Percentiles rank a stretch among this genome's conserved stretches.
phyloP scores from a whole-genome alignment of 1,284 basidiomycete species.

The Erythrobasidium hasegawianum region DNA sequence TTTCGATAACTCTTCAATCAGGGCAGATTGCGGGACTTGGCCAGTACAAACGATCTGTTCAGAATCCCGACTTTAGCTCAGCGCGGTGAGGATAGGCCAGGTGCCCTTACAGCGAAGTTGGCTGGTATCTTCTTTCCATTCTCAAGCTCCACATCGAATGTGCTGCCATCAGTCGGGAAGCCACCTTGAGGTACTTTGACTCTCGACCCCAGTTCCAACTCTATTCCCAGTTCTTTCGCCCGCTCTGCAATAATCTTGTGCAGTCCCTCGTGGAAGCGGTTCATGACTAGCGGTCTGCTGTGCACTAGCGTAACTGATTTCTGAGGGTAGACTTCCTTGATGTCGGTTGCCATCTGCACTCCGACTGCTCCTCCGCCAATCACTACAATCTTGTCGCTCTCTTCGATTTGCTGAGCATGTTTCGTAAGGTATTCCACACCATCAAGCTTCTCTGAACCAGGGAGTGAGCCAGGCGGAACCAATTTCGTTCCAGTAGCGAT shows the following conservation, averaged over 20 bases:
- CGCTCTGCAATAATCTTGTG: slow-evolving; percentile 52
- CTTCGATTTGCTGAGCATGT: slow-evolving; percentile 41
- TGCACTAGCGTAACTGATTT: slow-evolving; percentile 65
- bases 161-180: slow-evolving; percentile 18
- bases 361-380: slow-evolving; percentile 54
- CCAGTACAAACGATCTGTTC: slow-evolving; percentile 67
- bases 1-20: slow-evolving; percentile 56
- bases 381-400: slow-evolving; percentile 50
- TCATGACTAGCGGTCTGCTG: slow-evolving; percentile 59
- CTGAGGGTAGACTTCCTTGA: slow-evolving; percentile 59
- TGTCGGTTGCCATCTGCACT: slow-evolving; percentile 62
- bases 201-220: slow-evolving; percentile 20
- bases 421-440: slow-evolving; percentile 47
- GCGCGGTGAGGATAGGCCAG: background rate
- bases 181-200: slow-evolving; percentile 24
- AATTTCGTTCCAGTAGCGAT: slow-evolving; percentile 49
- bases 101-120: slow-evolving; percentile 58
- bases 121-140: slow-evolving; percentile 60
- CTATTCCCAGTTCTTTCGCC: slow-evolving; percentile 20
- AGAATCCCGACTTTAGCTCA: background rate
- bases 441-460: slow-evolving; percentile 32
- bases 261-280: slow-evolving; percentile 59
- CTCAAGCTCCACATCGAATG: slow-evolving; percentile 48
- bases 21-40: slow-evolving; percentile 63
- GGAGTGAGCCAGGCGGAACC: slow-evolving; percentile 45